Evolutionary conservation across 768 basidiomycete species (phyloP).

Genomic region (Jaapia argillacea): DNA sequence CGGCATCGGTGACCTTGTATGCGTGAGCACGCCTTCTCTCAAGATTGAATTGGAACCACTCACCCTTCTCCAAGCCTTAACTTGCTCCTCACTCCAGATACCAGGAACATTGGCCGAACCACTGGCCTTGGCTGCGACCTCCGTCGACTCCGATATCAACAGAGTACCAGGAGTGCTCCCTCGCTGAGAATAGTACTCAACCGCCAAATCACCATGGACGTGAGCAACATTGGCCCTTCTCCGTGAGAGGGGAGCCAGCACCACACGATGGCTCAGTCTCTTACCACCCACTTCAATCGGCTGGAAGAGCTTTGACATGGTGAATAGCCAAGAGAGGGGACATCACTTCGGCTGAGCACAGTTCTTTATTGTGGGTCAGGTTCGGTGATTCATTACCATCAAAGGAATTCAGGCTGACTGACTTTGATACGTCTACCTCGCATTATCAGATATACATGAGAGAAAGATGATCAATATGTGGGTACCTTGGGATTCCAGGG

Average conservation of each 20-base stretch:
- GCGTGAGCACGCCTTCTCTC: neutral
- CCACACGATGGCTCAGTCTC: constrained; percentile 11
- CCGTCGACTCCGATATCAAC: constrained; percentile 23
- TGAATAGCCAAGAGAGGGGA: no score
- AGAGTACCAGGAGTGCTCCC: constrained; percentile 13
- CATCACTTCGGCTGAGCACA: no score
- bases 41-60: neutral
- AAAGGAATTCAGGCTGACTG: no score
- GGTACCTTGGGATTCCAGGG: no score
- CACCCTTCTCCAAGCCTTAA: constrained; percentile 1
- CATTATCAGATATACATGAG: no score
- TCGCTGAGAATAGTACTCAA: constrained; percentile 6
- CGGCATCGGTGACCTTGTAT: constrained; percentile 43
- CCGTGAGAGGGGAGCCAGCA: constrained; percentile 14
- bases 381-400: no score
- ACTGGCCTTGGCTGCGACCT: constrained; percentile 15
- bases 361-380: no score
- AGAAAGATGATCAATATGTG: no score
- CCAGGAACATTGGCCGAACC: constrained; percentile 21
- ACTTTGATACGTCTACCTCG: no score
- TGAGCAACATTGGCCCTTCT: constrained; percentile 7
- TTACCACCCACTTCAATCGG: constrained; percentile 10
- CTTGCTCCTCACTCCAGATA: constrained; percentile 7
- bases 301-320: constrained; percentile 9
- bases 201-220: constrained; percentile 1